phyloP scores from a whole-genome alignment of 768 basidiomycete genomes.

The Agrocybe praecox region DNA sequence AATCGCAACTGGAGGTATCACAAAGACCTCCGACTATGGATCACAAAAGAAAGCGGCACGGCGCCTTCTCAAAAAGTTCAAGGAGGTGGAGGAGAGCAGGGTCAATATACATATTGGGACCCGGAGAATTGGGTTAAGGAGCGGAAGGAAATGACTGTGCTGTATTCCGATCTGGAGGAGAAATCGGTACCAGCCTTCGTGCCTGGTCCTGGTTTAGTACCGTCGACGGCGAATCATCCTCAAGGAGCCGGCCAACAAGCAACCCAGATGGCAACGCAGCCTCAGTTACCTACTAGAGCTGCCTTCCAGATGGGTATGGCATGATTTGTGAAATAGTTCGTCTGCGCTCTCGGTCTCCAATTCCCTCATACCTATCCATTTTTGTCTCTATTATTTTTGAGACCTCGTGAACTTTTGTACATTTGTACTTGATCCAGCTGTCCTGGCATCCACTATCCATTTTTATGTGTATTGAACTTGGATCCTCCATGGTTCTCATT shows the following conservation, averaged over 20 bases:
- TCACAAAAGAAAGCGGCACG: slow-evolving; percentile 88
- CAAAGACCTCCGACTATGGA: slow-evolving; percentile 82
- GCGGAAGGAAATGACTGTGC: slow-evolving; percentile 75
- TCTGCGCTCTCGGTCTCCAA: slow-evolving; percentile 16
- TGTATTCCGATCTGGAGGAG: slow-evolving; percentile 76
- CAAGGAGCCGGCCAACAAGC: slow-evolving; percentile 28
- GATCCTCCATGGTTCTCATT: slow-evolving; percentile 2
- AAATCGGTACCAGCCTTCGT: slow-evolving; percentile 66
- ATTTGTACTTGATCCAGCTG: slow-evolving; percentile 29
- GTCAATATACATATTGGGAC: slow-evolving; percentile 91
- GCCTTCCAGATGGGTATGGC: slow-evolving; percentile 58
- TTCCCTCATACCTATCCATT: slow-evolving; percentile 19
- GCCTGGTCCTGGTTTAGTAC: slow-evolving; percentile 38
- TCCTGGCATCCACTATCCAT: slow-evolving; percentile 17
- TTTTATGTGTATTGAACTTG: neutral
- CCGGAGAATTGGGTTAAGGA: slow-evolving; percentile 78
- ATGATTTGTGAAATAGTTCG: slow-evolving; percentile 38
- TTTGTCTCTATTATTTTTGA: slow-evolving; percentile 18
- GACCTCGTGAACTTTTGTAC: slow-evolving; percentile 25
- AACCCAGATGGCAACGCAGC: slow-evolving; percentile 42
- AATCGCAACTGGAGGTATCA: slow-evolving; percentile 97
- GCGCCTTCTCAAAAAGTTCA: slow-evolving; percentile 75
- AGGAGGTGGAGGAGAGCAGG: slow-evolving; percentile 84
- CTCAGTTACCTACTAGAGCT: slow-evolving; percentile 40
- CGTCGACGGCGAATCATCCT: slow-evolving; percentile 22